Base-by-base conservation (phyloP, 805 yeast genomes). In the Saccharomycopsis sp. region DNA sequence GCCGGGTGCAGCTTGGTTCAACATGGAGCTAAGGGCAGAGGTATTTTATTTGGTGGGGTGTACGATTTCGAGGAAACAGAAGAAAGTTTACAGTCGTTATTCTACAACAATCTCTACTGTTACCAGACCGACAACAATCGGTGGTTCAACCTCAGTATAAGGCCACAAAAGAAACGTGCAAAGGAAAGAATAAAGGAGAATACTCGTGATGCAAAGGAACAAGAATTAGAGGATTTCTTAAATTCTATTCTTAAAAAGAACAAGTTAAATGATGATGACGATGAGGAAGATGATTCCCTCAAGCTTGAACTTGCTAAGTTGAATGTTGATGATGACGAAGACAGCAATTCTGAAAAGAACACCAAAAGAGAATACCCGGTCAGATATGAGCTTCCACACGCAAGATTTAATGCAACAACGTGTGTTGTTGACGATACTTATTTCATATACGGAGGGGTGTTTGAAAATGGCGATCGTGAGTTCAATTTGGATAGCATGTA, bases 51-150 rank as follows among this genome's bases (percentile, higher is more conserved):
- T 74, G 98, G 98, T 44, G 98, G 98, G 66, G 99, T 94, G 14
- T 92, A 82, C 67, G 98, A 93, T 71, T 88, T 81, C 62, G 97
- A 92, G 65, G 99, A 93, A 72, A 93, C 97, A 14, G 98, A 93
- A 70, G 98, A 94, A 72, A 82, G 87, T 56, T 73, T 93, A 61
- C 93, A 87, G 52, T 89, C 97, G 1, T 83, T 81, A 53, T 93
- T 92, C 70, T 93, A 81, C 73, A 91, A 92, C 69, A 84, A 85
- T 61, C 71, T 93, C 54, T 83, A 83, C 66, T 86, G 96, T 1
- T 93, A 89, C 69, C 96, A 91, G 63, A 76, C 86, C 17, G 97
- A 90, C 65, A 77, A 84, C 17, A 93, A 93, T 71, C 81, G 97
- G 69, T 93, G 99, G 98, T 88, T 82, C 67, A 80, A 86, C 3